phyloP scores from a whole-genome alignment of 345 rosid species.

The Sonneratia caseolaris region DNA sequence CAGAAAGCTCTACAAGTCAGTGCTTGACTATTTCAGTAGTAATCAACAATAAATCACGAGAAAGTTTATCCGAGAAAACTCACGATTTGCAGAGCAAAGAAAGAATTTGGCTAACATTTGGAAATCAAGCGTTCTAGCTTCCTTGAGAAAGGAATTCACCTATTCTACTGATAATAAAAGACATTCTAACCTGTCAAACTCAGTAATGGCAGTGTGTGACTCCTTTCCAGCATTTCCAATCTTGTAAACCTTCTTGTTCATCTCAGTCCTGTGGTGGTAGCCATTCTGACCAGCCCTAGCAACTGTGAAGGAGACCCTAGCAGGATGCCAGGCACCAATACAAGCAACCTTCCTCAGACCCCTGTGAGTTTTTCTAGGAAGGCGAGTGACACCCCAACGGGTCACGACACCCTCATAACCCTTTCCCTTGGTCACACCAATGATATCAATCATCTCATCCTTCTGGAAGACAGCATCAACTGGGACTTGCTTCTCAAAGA shows the following conservation, averaged over 20 bases:
- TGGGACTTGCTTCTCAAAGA: conserved; percentile 81
- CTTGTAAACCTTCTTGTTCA: conserved; percentile 83
- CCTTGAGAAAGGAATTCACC: background rate
- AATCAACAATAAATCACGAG: background rate
- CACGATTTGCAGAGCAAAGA: background rate
- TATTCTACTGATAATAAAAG: background rate
- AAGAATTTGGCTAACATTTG: background rate
- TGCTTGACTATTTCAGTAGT: no score
- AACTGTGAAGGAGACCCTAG: conserved; percentile 84
- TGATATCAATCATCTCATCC: conserved; percentile 80
- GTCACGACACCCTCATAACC: conserved; percentile 90
- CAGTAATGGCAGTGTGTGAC: conserved; percentile 56
- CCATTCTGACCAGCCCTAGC: conserved; percentile 98
- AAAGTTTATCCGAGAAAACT: background rate
- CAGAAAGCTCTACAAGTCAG: no score
- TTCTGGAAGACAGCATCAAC: conserved; percentile 73
- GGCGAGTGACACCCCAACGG: conserved; percentile 90
- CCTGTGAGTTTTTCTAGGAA: conserved; percentile 83
- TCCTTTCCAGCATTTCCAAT: conserved; percentile 61
- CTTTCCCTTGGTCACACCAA: conserved; percentile 83
- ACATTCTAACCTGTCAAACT: conserved; percentile 53
- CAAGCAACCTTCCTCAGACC: conserved; percentile 94
- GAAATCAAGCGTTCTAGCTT: no score
- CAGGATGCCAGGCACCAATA: conserved; percentile 96
- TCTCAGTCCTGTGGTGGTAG: conserved; percentile 83